These are phyloP conservation scores for Bothriochloa decipiens DNA, from an alignment of 176 grass and related monocot species.

Conservation along the genomic window DNA sequence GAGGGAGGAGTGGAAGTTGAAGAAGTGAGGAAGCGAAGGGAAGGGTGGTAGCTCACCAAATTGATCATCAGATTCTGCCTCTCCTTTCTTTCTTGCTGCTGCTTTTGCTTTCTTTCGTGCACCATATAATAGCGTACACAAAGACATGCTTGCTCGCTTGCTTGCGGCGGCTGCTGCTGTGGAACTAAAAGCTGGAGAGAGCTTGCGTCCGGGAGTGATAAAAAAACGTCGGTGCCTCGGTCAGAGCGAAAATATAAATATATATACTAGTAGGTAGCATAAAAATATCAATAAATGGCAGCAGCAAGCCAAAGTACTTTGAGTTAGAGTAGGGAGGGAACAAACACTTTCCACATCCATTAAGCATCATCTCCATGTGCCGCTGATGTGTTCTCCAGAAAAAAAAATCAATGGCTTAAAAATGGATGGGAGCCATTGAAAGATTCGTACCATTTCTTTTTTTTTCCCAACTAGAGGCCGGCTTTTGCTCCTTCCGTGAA, in stretches of 20 bases:
- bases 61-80: conserved; percentile 45
- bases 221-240: conserved; percentile 40
- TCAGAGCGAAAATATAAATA: background rate
- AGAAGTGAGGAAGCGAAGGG: background rate
- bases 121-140: conserved; percentile 43
- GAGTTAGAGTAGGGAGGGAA: conserved; percentile 12
- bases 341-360: conserved; percentile 17
- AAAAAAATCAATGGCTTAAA: background rate
- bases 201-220: conserved; percentile 39
- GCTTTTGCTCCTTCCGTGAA: conserved; percentile 7
- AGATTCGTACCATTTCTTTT: background rate
- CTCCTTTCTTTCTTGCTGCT: conserved; percentile 31
- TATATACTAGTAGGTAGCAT: background rate
- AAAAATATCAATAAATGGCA: background rate
- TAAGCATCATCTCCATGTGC: conserved; percentile 43
- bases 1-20: background rate
- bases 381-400: conserved; percentile 30
- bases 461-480: conserved; percentile 8
- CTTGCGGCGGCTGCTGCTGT: background rate
- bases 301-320: conserved; percentile 4
- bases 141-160: conserved; percentile 36
- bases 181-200: conserved; percentile 15
- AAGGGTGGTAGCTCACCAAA: conserved; percentile 63
- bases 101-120: conserved; percentile 41
- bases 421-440: conserved; percentile 7